These are phyloP conservation scores for Aristolochia californica DNA, from an alignment of 164 flowering plant genomes.

Conservation along the genomic window DNA sequence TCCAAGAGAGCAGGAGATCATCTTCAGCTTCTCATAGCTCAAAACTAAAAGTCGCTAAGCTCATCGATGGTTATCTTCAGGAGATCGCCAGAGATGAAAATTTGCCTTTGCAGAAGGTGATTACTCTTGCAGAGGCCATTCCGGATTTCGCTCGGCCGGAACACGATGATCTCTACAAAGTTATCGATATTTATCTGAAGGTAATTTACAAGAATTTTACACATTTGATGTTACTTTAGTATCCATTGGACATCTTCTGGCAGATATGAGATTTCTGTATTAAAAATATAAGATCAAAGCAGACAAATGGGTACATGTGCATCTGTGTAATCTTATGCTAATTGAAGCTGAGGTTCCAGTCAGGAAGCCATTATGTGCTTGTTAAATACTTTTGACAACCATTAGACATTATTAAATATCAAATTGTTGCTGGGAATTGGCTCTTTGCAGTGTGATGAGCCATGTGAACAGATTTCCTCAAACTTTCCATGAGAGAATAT, in stretches of 20 bases:
- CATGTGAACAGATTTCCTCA: no score
- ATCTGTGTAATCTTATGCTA: no score
- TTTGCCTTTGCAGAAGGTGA: constrained; percentile 63
- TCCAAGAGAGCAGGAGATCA: constrained; percentile 73
- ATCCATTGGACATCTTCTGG: no score
- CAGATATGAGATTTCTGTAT: no score
- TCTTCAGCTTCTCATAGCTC: constrained; percentile 86
- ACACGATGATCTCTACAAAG: constrained; percentile 91
- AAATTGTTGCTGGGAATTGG: not conserved
- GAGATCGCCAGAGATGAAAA: constrained; percentile 63
- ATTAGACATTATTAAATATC: not conserved
- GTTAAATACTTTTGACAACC: not conserved
- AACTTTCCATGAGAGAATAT: no score
- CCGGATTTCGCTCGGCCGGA: constrained; percentile 83
- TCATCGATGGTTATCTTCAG: constrained; percentile 81
- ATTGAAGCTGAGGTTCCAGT: not conserved
- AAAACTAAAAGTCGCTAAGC: constrained; percentile 78
- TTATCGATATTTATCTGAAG: constrained; percentile 89
- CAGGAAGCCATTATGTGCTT: not conserved
- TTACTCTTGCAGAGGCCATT: constrained; percentile 56
- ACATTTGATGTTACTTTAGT: not conserved
- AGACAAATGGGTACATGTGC: no score
- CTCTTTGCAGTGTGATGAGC: no score
- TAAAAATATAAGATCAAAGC: no score
- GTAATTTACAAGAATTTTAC: constrained; percentile 23